A percentile compares a stretch with the other conserved stretches of the same genome.
These are phyloP conservation scores for Yamagishiella unicocca DNA, from an alignment of 139 green algal genomes.

Conservation along the genomic window DNA sequence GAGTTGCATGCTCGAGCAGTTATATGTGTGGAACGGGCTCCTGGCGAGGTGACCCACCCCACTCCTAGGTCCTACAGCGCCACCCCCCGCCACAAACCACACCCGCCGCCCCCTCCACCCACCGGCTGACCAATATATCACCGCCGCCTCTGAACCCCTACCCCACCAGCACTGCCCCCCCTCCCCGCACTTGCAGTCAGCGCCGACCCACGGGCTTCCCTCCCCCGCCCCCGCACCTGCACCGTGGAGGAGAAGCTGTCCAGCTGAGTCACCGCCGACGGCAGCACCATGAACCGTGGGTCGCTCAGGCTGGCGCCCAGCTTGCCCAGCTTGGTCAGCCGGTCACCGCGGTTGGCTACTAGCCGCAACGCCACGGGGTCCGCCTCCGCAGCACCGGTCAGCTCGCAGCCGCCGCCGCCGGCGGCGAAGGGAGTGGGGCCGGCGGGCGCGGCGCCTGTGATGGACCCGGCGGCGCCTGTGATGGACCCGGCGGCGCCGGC, in stretches of 20 bases:
- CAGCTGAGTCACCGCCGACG: conserved; percentile 21
- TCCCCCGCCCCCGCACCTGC: conserved; percentile 24
- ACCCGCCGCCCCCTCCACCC: too few relatives aligned
- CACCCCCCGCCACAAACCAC: too few relatives aligned
- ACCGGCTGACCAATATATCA: too few relatives aligned
- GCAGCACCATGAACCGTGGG: conserved; percentile 54
- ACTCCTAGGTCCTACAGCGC: too few relatives aligned
- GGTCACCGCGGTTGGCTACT: conserved; percentile 10
- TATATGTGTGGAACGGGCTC: too few relatives aligned
- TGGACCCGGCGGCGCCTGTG: neutral
- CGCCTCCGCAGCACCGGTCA: conserved; percentile 1
- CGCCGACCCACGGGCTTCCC: too few relatives aligned
- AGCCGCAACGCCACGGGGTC: conserved; percentile 53
- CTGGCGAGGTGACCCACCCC: too few relatives aligned
- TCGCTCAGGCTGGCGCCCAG: conserved; percentile 48
- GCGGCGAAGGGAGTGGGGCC: neutral
- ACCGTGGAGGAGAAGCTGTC: conserved; percentile 18
- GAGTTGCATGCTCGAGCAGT: too few relatives aligned
- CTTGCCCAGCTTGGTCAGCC: conserved; percentile 31
- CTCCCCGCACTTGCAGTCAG: too few relatives aligned
- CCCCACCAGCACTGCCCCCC: too few relatives aligned
- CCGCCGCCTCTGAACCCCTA: too few relatives aligned
- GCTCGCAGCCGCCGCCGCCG: neutral
- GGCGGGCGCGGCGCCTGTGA: neutral
- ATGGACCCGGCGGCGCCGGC: neutral